phyloP scores from a whole-genome alignment of 169 alveolate genomes.

The Plasmodium cynomolgi region DNA sequence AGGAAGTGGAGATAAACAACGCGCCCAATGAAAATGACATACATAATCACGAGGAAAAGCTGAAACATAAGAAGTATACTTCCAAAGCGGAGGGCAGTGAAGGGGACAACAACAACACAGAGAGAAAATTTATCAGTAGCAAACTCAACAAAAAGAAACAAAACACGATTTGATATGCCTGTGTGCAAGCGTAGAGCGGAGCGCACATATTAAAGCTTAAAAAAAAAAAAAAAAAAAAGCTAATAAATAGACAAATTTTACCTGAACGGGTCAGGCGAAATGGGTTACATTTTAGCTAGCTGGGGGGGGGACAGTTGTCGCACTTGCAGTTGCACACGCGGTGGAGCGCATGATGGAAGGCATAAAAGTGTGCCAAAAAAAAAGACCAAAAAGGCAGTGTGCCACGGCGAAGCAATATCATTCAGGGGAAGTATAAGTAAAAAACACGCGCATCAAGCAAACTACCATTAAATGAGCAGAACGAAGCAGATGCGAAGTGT shows the following conservation, averaged over 20 bases:
- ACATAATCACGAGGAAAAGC: conserved; percentile 28
- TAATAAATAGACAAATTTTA: neutral
- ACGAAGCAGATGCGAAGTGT: neutral
- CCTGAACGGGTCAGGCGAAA: conserved; percentile 25
- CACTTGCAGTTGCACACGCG: neutral
- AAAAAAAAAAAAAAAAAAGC: neutral
- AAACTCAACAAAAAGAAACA: conserved; percentile 53
- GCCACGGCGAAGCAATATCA: neutral
- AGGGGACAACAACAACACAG: neutral
- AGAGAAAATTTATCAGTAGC: conserved; percentile 3
- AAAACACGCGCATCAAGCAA: neutral
- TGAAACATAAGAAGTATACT: conserved; percentile 11
- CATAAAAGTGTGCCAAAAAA: neutral
- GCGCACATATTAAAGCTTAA: neutral
- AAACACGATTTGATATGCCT: conserved; percentile 22
- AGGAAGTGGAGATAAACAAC: neutral
- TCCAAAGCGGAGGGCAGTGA: conserved; percentile 21
- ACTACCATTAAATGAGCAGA: neutral
- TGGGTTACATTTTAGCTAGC: neutral
- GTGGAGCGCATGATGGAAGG: neutral
- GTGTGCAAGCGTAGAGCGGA: neutral
- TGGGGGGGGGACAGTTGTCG: neutral
- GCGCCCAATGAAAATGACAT: conserved; percentile 15
- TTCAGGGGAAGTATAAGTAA: neutral
- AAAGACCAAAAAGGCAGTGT: neutral